A percentile compares a stretch with the other conserved stretches of the same genome.
These are phyloP conservation scores for Naganishia sp. DNA, from an alignment of 1,284 basidiomycete species.

Conservation along the genomic window DNA sequence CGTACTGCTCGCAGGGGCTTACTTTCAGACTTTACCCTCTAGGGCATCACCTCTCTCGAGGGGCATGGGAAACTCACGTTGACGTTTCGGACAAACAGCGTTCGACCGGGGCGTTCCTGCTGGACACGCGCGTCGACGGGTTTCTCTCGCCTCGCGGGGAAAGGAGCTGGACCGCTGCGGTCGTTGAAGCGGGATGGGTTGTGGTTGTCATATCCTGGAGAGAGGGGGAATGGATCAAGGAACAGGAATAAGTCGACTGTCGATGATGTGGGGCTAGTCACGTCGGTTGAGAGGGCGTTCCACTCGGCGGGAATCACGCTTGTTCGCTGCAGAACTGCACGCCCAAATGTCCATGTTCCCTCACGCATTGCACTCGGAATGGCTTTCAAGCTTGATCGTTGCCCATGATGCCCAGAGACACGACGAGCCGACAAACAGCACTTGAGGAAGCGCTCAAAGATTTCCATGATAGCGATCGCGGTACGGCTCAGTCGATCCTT, in stretches of 20 bases:
- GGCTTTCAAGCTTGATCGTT: too few species aligned
- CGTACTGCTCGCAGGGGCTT: slow-evolving; percentile 64
- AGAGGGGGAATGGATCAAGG: neutral
- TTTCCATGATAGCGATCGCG: too few species aligned
- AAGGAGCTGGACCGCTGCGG: neutral
- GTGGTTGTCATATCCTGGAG: neutral
- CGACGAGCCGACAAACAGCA: too few species aligned
- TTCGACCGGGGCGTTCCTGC: slow-evolving; percentile 88
- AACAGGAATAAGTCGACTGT: neutral
- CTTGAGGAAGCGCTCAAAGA: too few species aligned
- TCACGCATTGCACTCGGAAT: too few species aligned
- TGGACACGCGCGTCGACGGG: slow-evolving; percentile 80
- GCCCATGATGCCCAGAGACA: too few species aligned
- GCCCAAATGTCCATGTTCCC: too few species aligned
- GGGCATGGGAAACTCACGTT: slow-evolving; percentile 63
- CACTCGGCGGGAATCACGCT: too few species aligned
- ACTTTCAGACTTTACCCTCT: neutral
- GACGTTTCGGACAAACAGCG: slow-evolving; percentile 94
- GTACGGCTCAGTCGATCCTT: too few species aligned
- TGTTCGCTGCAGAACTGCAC: too few species aligned
- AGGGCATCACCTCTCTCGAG: neutral
- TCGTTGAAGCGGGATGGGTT: neutral
- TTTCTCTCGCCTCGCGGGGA: slow-evolving; percentile 3
- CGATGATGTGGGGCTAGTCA: neutral
- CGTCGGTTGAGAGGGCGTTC: too few species aligned